Evolutionary conservation across 2,329 filamentous ascomycete genomes (phyloP).

Genomic region (Talaromyces sp.): DNA sequence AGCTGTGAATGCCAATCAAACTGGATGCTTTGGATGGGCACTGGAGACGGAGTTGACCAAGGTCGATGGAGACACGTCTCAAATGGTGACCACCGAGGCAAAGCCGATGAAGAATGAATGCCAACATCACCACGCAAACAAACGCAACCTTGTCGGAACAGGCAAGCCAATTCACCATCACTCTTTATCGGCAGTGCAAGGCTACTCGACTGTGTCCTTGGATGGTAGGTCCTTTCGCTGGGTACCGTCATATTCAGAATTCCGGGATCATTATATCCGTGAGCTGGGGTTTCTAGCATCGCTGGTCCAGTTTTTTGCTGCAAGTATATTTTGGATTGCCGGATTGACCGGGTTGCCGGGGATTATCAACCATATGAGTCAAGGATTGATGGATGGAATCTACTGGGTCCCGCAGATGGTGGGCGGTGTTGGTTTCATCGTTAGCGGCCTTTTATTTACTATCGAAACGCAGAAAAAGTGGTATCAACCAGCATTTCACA

Average conservation of each 20-base stretch:
- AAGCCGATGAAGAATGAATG: conserved; percentile 31
- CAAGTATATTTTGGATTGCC: conserved; percentile 66
- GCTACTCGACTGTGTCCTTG: conserved; percentile 13
- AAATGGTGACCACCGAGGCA: conserved; percentile 13
- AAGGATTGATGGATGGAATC: conserved; percentile 54
- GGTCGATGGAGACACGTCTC: conserved; percentile 20
- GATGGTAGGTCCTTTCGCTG: conserved; percentile 55
- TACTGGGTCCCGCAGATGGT: conserved; percentile 67
- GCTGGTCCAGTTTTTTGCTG: conserved; percentile 58
- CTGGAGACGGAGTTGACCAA: conserved; percentile 55
- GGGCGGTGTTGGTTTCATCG: conserved; percentile 64
- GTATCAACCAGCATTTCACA: conserved; percentile 59
- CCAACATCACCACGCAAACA: conserved; percentile 47
- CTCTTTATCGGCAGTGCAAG: conserved; percentile 3
- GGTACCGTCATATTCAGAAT: conserved; percentile 61
- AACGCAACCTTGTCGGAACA: conserved; percentile 27
- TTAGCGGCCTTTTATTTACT: conserved; percentile 64
- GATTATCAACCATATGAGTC: conserved; percentile 56
- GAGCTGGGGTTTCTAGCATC: conserved; percentile 67
- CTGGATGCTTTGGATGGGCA: conserved; percentile 71
- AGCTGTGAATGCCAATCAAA: conserved; percentile 67
- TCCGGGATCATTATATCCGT: conserved; percentile 62
- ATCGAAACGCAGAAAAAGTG: conserved; percentile 67
- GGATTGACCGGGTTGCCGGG: conserved; percentile 63
- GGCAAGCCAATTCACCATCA: conserved; percentile 1